Evolutionary conservation across 2,329 filamentous ascomycete species (phyloP).

Genomic region (Verticillium dahliae): DNA sequence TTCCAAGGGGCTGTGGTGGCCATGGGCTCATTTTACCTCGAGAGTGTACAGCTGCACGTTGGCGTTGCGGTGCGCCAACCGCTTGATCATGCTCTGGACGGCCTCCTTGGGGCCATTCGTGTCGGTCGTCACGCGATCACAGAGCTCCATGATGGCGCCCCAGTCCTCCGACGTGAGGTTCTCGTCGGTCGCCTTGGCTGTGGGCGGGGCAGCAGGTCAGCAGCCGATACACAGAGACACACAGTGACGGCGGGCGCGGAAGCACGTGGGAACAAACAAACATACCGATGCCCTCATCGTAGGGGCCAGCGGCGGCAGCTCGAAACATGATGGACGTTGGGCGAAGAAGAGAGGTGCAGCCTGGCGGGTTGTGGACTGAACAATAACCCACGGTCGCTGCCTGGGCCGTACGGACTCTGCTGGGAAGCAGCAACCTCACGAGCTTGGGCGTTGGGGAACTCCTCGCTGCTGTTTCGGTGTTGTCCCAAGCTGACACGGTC

Average conservation of each 20-base stretch:
- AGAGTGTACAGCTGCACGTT: conserved; percentile 95
- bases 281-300: conserved; percentile 54
- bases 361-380: conserved; percentile 3
- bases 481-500: too few species aligned
- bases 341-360: conserved; percentile 5
- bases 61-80: conserved; percentile 86
- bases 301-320: conserved; percentile 50
- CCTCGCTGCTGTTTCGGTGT: not conserved
- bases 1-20: not conserved
- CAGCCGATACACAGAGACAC: not conserved
- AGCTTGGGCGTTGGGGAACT: not conserved
- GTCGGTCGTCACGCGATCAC: conserved; percentile 51
- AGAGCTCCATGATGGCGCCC: conserved; percentile 58
- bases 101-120: conserved; percentile 68
- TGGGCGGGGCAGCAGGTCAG: not conserved
- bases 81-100: conserved; percentile 84
- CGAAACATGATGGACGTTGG: conserved; percentile 44
- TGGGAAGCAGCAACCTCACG: too few species aligned
- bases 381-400: not conserved
- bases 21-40: conserved; percentile 51
- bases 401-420: not conserved
- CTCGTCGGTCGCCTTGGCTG: conserved; percentile 84
- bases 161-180: conserved; percentile 82
- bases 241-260: not conserved
- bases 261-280: conserved; percentile 9